A percentile compares a stretch with the other conserved stretches of the same genome.
phyloP scores from a whole-genome alignment of 192 early-diverging fungal species.

The Backusella mclennaniae region DNA sequence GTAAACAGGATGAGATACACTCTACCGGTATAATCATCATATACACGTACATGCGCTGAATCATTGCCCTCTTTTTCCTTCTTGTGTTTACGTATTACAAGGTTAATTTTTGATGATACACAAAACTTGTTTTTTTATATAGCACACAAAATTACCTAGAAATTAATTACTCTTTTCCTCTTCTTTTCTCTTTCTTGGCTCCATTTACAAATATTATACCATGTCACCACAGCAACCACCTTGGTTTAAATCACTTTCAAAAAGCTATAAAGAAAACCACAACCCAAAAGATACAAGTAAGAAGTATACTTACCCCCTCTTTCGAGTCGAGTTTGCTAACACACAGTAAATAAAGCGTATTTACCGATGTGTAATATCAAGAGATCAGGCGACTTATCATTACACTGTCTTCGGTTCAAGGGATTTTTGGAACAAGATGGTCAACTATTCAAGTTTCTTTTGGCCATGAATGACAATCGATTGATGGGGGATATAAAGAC shows the following conservation, averaged over 20 bases:
- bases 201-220: neutral
- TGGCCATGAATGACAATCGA: conserved; percentile 66
- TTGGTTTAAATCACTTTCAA: conserved; percentile 26
- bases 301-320: neutral
- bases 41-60: neutral
- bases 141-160: neutral
- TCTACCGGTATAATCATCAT: neutral
- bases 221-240: conserved; percentile 10
- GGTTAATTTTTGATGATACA: neutral
- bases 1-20: neutral
- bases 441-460: conserved; percentile 59
- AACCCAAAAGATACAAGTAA: conserved; percentile 13
- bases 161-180: neutral
- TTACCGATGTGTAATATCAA: conserved; percentile 36
- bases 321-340: neutral
- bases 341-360: conserved; percentile 15
- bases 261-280: conserved; percentile 33
- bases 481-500: conserved; percentile 70
- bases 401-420: conserved; percentile 63
- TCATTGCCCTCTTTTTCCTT: neutral
- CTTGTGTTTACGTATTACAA: neutral
- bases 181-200: neutral
- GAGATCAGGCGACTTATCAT: conserved; percentile 46
- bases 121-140: neutral
- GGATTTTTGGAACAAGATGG: conserved; percentile 65